Percentiles rank a stretch among this genome's conserved stretches.
Evolutionary conservation across 768 basidiomycete genomes (phyloP).

Genomic region (Termitomyces sp.): DNA sequence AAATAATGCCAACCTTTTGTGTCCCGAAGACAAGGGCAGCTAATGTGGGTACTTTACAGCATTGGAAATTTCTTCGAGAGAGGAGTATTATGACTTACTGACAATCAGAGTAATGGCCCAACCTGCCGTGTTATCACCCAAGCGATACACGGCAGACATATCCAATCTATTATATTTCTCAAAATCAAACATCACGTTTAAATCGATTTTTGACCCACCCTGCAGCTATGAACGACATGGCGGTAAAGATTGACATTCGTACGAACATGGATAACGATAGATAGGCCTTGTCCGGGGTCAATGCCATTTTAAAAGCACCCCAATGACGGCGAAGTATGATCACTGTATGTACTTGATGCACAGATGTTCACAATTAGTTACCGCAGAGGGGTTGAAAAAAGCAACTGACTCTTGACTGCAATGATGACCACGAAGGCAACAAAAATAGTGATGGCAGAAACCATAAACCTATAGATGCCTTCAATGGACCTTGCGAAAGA

Average conservation of each 20-base stretch:
- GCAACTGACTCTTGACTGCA: neutral
- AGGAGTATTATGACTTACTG: neutral
- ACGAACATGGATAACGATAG: neutral
- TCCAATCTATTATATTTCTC: neutral
- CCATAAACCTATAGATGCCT: neutral
- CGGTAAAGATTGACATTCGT: neutral
- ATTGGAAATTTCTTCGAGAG: too few relatives aligned
- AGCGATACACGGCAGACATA: neutral
- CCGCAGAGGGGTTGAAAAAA: neutral
- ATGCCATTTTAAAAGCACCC: neutral
- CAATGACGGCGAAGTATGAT: neutral
- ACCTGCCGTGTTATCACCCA: neutral
- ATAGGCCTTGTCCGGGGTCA: neutral
- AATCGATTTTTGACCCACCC: neutral
- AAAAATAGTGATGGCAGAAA: neutral
- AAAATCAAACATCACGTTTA: neutral
- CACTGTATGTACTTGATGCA: neutral
- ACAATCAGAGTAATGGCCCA: constrained; percentile 13
- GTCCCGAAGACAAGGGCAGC: neutral
- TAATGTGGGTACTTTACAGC: neutral
- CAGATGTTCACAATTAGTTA: neutral
- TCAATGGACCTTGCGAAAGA: neutral
- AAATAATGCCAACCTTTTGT: neutral
- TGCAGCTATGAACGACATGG: neutral
- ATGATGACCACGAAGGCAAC: neutral